Evolutionary conservation across 345 rosid species (phyloP).

Genomic region (Brassica juncea): DNA sequence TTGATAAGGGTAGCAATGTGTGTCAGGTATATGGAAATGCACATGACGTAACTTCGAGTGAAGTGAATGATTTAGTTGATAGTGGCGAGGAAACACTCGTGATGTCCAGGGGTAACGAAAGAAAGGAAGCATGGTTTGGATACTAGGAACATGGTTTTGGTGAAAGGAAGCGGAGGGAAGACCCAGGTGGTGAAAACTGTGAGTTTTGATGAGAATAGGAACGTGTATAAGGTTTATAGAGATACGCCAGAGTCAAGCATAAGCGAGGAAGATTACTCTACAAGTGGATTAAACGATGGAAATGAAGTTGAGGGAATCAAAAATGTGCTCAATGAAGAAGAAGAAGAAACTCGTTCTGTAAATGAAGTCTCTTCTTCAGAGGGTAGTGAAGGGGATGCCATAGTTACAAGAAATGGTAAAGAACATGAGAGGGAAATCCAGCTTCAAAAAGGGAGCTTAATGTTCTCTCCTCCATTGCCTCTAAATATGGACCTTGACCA

Average conservation of each 20-base stretch:
- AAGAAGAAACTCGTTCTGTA: conserved; percentile 25
- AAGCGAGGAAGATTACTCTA: too few species aligned
- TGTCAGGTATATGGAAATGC: too few species aligned
- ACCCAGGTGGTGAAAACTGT: not conserved
- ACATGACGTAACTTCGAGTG: not conserved
- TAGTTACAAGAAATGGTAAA: conserved; percentile 11
- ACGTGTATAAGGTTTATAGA: not conserved
- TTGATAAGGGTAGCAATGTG: not conserved
- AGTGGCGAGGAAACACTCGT: not conserved
- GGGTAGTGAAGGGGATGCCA: conserved; percentile 39
- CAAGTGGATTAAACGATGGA: too few species aligned
- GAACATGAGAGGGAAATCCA: conserved; percentile 18
- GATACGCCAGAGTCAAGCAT: too few species aligned
- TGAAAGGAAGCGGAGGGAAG: not conserved
- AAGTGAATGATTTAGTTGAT: not conserved
- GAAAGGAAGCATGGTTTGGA: not conserved
- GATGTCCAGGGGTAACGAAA: not conserved
- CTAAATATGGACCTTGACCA: conserved; percentile 58
- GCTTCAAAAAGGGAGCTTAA: conserved; percentile 40
- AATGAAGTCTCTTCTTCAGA: conserved; percentile 33
- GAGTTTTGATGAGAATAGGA: not conserved
- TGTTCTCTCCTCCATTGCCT: conserved; percentile 64
- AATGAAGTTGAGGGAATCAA: not conserved
- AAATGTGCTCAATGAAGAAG: conserved; percentile 3
- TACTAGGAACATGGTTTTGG: not conserved